Conservation (phyloP, 2,329 filamentous ascomycete genomes). For the Ilyonectria robusta region DNA sequence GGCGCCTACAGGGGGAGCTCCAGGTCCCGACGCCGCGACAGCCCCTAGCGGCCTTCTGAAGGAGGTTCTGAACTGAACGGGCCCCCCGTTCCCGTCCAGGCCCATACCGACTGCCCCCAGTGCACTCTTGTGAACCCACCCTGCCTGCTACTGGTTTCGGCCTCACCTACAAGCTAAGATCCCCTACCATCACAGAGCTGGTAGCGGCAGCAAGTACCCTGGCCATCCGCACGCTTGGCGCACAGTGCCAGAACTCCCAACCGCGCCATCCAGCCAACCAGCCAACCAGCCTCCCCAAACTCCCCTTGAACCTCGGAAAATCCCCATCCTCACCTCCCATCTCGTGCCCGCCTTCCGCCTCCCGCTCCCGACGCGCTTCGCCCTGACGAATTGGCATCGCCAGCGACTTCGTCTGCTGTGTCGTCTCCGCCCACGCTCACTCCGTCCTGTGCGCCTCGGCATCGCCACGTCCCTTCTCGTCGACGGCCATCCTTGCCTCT, state of each 20-base stretch:
- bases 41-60: conserved; percentile 5
- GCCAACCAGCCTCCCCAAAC: conserved; percentile 45
- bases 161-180: neutral
- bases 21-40: neutral
- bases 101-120: neutral
- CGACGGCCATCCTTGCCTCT: conserved; percentile 10
- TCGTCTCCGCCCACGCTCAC: conserved; percentile 8
- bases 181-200: neutral
- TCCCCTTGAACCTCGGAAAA: conserved; percentile 37
- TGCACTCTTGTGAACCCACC: neutral
- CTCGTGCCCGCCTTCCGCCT: conserved; percentile 37
- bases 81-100: neutral
- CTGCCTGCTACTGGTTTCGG: conserved; percentile 6
- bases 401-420: conserved; percentile 33
- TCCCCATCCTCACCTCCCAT: conserved; percentile 39
- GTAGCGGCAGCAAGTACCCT: conserved; percentile 21
- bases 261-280: conserved; percentile 29
- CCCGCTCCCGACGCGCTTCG: conserved; percentile 41
- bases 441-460: conserved; percentile 16
- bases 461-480: conserved; percentile 26
- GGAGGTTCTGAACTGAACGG: too few species aligned
- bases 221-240: conserved; percentile 14
- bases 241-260: conserved; percentile 42
- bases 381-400: conserved; percentile 40
- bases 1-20: conserved; percentile 5